Percentiles rank a stretch among this genome's conserved stretches.
These are phyloP conservation scores for Sesbania bispinosa DNA, from an alignment of 306 rosid genomes.

Conservation along the genomic window DNA sequence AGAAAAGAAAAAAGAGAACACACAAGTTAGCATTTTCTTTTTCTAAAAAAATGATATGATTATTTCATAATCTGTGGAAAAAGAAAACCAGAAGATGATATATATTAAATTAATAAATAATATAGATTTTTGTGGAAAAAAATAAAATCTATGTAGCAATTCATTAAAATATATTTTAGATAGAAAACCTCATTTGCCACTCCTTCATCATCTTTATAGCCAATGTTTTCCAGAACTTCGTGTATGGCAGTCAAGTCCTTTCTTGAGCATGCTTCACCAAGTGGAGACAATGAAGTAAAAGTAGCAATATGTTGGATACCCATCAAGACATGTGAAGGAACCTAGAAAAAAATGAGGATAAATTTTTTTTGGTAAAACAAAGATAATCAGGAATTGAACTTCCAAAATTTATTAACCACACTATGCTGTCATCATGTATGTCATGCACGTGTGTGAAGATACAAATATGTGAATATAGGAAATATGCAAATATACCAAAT, in stretches of 20 bases:
- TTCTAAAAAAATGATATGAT: background rate
- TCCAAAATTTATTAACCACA: background rate
- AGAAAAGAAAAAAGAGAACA: slow-evolving; percentile 1
- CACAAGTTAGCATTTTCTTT: slow-evolving; percentile 25
- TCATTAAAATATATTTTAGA: slow-evolving; percentile 1
- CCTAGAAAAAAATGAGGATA: slow-evolving; percentile 35
- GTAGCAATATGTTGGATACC: slow-evolving; percentile 56
- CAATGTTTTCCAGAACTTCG: slow-evolving; percentile 62
- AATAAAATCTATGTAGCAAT: background rate
- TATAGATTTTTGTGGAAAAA: too few species aligned
- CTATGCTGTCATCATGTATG: background rate
- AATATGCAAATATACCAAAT: background rate
- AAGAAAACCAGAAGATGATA: too few species aligned
- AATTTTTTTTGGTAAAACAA: background rate
- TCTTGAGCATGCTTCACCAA: slow-evolving; percentile 84
- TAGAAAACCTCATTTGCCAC: slow-evolving; percentile 65
- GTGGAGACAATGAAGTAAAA: slow-evolving; percentile 56
- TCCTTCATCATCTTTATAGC: slow-evolving; percentile 84
- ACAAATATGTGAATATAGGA: background rate
- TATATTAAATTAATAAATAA: too few species aligned
- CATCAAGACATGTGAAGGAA: slow-evolving; percentile 73
- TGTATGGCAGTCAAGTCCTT: slow-evolving; percentile 76
- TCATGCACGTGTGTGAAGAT: background rate
- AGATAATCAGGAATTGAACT: background rate
- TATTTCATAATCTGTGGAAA: too few species aligned